Base-by-base conservation (phyloP, 345 rosid species). In the Salix arbutifolia region DNA sequence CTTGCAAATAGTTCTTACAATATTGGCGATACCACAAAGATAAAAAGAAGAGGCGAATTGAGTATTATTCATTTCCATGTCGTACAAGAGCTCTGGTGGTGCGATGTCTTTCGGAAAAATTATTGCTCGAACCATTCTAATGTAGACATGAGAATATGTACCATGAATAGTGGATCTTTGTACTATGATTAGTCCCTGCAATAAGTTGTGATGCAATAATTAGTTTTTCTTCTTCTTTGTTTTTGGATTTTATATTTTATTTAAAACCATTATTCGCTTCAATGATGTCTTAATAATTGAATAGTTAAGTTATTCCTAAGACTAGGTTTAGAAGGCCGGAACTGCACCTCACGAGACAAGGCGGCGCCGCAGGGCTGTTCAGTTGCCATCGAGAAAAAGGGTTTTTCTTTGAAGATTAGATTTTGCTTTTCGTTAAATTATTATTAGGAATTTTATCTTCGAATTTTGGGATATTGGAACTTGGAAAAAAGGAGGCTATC, bases 391-490 rank as follows among this genome's bases (percentile, higher is more conserved):
- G 50, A 13, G 37, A 37, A 74, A 33, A 18, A 60, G 26, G 72
- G 30, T 66, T 37, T 65, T 31, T 35, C 14, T 13, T 30, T 17
- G 52, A 70, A 58, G 21, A 14, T 42, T 37, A 46, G 35, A 67
- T 60, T 40, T 73, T 19, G 50, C n/a, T 28, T 3, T 26, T 19
- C 1, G 21, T 28, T 60, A 58, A 62, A 52, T 44, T 65, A 67
- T 37, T 65, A 61, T 75, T 48, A 19, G 9, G 44, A 19, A 79
- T 58, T 77, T 74, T 69, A 74, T 71, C 79, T 44, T 56, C 44
- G 37, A 76, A 74, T 52, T 31, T 31, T 66, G 33, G 76, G 71
- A 37, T 62, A 78, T 78, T 66, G 81, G 79, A 73, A 80, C 79
- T 75, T 82, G 84, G 50, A 56, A 81, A 74, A 33, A 60, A 37